Evolutionary conservation across 192 early-diverging fungal genomes (phyloP).

Genomic region (Coemansia sp.): DNA sequence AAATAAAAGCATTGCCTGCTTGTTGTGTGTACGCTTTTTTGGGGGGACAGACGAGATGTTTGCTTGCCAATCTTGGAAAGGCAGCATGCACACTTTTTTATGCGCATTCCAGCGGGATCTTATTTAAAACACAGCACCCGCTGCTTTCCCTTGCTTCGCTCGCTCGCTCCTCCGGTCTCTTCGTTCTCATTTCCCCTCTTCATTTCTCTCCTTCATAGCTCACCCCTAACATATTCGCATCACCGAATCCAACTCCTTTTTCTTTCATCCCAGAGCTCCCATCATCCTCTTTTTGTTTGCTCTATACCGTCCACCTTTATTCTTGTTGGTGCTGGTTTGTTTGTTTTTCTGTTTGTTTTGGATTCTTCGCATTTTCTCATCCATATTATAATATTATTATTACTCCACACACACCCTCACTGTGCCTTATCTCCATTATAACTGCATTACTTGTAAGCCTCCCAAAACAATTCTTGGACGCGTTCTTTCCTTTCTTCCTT

Average conservation of each 20-base stretch:
- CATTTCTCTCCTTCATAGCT: not conserved
- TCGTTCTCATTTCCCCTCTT: not conserved
- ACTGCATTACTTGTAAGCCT: not conserved
- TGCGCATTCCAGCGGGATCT: not conserved
- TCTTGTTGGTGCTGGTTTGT: no score
- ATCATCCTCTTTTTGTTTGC: not conserved
- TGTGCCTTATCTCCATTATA: constrained; percentile 1
- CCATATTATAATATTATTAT: not conserved
- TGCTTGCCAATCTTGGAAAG: not conserved
- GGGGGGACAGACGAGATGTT: not conserved
- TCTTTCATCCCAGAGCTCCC: not conserved
- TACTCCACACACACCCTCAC: not conserved
- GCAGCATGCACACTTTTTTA: not conserved
- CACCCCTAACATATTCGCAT: not conserved
- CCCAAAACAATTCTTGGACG: no score
- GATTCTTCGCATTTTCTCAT: not conserved
- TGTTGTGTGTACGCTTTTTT: no score
- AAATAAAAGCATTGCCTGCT: not conserved
- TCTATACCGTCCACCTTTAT: not conserved
- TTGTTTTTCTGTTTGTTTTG: not conserved
- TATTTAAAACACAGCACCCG: constrained; percentile 9
- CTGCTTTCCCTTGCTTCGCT: not conserved
- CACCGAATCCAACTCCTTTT: not conserved
- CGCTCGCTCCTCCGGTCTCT: not conserved
- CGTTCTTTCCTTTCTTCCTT: no score